Base-by-base conservation (phyloP, 2,329 filamentous ascomycete genomes). In the Botrytis medusae region DNA sequence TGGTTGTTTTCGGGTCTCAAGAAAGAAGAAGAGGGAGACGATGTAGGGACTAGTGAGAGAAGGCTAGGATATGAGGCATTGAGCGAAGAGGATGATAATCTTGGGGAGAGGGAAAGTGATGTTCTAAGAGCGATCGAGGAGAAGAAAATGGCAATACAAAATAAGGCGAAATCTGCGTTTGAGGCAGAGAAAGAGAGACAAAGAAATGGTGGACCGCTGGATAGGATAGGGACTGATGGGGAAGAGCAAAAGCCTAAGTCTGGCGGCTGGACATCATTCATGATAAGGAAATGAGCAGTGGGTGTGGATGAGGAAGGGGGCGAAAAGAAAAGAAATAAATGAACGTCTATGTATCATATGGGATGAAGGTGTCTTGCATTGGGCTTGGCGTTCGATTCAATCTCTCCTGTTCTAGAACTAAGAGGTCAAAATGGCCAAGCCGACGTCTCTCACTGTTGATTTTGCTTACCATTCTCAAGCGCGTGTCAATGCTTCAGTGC, bases 1-100 rank as follows among this genome's bases (percentile, higher is more conserved):
- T 80, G 77, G 78, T 54, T 82, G n/a, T 81, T 81, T 63, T 78
- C 76, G 5, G 80, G 80, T 4, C 64, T 82, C 51, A 81, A 81
- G 75, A 81, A 78, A 61, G 80, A 81, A 42, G 78, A 80, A 37
- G 76, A 78, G 61, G 77, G 76, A 12, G 77, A 78, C 6, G 72
- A 77, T 71, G 57, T 76, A 9, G 78, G 76, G 18, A 78, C 72
- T 51, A 77, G 75, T 71, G 77, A 79, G 65, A 74, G 71, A 37
- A 75, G 75, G 59, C 42, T 77, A 20, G 77, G 76, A 34, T 75
- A 77, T 59, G 78, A 79, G 42, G 74, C 72, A 22, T 51, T 76
- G 65, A 78, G 75, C 60, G 77, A 80, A 57, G 77, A 78, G 29
- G 77, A 77, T 51, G 74, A 76, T 74, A 54, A 14, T 12, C 20